Evolutionary conservation across 2,329 filamentous ascomycete species (phyloP), one percentile per base, ranked within the genome.

Genomic region (Phialophora verrucosa): DNA sequence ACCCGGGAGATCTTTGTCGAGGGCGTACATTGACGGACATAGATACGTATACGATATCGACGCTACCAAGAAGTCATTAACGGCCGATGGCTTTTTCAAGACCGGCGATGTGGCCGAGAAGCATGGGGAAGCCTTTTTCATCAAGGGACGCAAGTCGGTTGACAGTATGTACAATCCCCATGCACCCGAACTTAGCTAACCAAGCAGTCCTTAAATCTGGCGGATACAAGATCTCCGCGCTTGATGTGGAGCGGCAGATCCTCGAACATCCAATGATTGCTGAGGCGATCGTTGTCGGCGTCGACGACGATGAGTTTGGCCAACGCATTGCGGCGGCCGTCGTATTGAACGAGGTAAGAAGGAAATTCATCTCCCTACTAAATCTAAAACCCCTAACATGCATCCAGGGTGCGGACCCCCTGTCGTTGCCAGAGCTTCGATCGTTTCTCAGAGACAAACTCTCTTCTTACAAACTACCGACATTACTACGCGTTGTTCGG

Each of bases 221-320:
- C 7, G 66, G 82, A 0, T 83, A 83, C 70, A 84, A 83, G 73
- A 81, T 83, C 56, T 81, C 78, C 0, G 81, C 82, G 3, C 72
- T 83, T 1, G 82, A 83, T 38, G 80, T 83, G 55, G 82, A 83
- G 71, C 75, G 81, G 7, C 80, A 84, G 69, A 75, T 83, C 35
- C 73, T 83, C 12, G 75, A 75, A 1, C 71, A 83, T 54, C 76
- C 76, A 1, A 81, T 83, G 59, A 74, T 83, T 35, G 73, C 77
- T 11, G 82, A 84, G 73, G 80, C 77, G 10, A 81, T 82, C 76
- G 79, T 83, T 1, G 80, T 83, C 0, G 81, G 82, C 3, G 79
- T 83, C 7, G 72, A 76, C 2, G 81, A 83, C 63, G 78, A 82
- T 11, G 81, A 83, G 63, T 83, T 78, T 66, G 81, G 81, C 3